Percentiles rank a stretch among this genome's conserved stretches.
phyloP scores from a whole-genome alignment of 768 basidiomycete genomes.

The Gautieria morchelliformis region DNA sequence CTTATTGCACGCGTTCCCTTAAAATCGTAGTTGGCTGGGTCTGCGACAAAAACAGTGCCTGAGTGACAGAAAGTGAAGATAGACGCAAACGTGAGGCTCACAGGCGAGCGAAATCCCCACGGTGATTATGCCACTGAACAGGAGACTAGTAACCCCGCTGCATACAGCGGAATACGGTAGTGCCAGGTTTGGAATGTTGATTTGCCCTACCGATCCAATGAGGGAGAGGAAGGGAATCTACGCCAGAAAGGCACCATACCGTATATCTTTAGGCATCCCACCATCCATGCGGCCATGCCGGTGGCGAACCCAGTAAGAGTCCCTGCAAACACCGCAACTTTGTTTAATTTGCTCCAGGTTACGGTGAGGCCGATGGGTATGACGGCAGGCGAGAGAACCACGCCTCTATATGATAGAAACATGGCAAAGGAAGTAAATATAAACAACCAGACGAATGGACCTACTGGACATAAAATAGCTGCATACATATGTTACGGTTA shows the following conservation, averaged over 20 bases:
- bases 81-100: conserved; percentile 10
- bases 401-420: conserved; percentile 27
- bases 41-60: conserved; percentile 9
- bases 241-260: conserved; percentile 17
- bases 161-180: conserved; percentile 31
- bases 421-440: background rate
- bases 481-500: background rate
- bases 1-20: conserved; percentile 26
- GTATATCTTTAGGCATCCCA: conserved; percentile 41
- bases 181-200: conserved; percentile 28
- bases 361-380: conserved; percentile 39
- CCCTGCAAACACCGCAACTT: conserved; percentile 30
- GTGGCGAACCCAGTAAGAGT: conserved; percentile 27
- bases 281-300: conserved; percentile 34
- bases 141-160: conserved; percentile 27
- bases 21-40: conserved; percentile 31
- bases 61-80: background rate
- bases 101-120: conserved; percentile 27
- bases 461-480: conserved; percentile 40
- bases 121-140: conserved; percentile 29
- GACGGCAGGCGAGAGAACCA: conserved; percentile 40
- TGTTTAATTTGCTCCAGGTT: conserved; percentile 37
- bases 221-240: background rate
- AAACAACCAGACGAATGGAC: conserved; percentile 7
- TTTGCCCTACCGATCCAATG: conserved; percentile 18